Evolutionary conservation across 2,329 filamentous ascomycete species (phyloP).

Genomic region (Cladorrhinum sp.): DNA sequence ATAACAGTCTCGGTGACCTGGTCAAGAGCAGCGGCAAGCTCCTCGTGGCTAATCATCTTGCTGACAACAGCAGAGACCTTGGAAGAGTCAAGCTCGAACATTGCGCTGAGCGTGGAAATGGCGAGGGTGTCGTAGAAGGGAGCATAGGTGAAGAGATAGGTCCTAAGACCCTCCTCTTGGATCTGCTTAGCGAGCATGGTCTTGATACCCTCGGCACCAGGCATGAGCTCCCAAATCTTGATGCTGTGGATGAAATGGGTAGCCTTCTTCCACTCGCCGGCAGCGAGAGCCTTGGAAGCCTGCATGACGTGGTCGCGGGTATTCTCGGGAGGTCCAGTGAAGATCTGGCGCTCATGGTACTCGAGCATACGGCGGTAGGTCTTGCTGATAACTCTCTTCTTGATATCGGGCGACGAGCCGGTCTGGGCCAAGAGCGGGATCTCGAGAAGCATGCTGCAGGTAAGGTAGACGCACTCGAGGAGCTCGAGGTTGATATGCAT

Average conservation of each 20-base stretch:
- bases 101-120: conserved; percentile 76
- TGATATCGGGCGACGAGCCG: conserved; percentile 92
- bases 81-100: conserved; percentile 90
- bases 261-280: conserved; percentile 98
- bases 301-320: conserved; percentile 99
- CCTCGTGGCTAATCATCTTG: conserved; percentile 99
- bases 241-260: conserved; percentile 92
- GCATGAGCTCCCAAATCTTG: conserved; percentile 99
- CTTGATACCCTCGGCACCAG: conserved; percentile 90
- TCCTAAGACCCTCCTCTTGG: conserved; percentile 95
- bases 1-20: conserved; percentile 97
- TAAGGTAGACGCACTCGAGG: conserved; percentile 96
- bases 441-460: conserved; percentile 98
- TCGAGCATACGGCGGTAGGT: conserved; percentile 99
- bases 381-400: conserved; percentile 98
- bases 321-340: conserved; percentile 97
- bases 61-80: conserved; percentile 95
- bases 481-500: conserved; percentile 99
- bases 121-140: conserved; percentile 98
- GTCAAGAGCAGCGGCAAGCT: conserved; percentile 91
- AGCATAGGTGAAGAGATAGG: conserved; percentile 98
- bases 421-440: conserved; percentile 96
- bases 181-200: conserved; percentile 96
- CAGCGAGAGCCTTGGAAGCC: conserved; percentile 92
- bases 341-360: conserved; percentile 99